Evolutionary conservation across 345 rosid species (phyloP), one percentile per base, ranked within the genome.

Genomic region (Gossypioides kirkii): DNA sequence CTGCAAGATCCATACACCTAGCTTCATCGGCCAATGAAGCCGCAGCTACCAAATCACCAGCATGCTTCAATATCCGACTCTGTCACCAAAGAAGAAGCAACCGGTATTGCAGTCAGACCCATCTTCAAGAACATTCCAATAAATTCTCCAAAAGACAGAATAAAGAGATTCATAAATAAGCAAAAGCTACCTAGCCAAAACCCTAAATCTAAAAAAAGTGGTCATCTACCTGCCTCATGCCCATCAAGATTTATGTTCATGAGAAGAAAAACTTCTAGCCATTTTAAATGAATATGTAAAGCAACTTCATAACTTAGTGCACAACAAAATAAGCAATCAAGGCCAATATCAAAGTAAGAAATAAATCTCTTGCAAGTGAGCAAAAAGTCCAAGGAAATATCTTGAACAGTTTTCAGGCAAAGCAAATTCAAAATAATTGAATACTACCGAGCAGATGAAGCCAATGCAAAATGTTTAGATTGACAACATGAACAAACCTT

Each of bases 11-110:
- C 99, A 96, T 96, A 80, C 97, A 87, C 81, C 99, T 83, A 79
- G 99, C 98, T 89, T 96, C 99, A 87, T 96, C 99, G 10, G 98
- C 98, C 82, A 96, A 89, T 67, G 95, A 87, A 47, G 98, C 93
- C 47, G 98, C 97, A 36, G 95, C 95, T 54, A 83, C 78, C 82
- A 88, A 78, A 82, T 96, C 99, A 75, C 98, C 99, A 52, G 92
- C 98, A 82, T 93, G 99, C 90, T 96, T 96, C 92, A 93, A 61
- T 78, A 96, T 93, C 78, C 95, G 91, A 82, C 99, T 89, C 98
- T 96, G 93, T 55, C 71, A 75, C 77, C 53, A 78, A 55, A 46
- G 77, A 43, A 43, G 47, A 62, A 80, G 53, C 59, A 73, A 69
- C 16, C 2, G 17, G 20, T 41, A 42, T 52, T 2, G 52, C 58